Evolutionary conservation across 1,284 basidiomycete species (phyloP).

Genomic region (Cryptococcus depauperatus): DNA sequence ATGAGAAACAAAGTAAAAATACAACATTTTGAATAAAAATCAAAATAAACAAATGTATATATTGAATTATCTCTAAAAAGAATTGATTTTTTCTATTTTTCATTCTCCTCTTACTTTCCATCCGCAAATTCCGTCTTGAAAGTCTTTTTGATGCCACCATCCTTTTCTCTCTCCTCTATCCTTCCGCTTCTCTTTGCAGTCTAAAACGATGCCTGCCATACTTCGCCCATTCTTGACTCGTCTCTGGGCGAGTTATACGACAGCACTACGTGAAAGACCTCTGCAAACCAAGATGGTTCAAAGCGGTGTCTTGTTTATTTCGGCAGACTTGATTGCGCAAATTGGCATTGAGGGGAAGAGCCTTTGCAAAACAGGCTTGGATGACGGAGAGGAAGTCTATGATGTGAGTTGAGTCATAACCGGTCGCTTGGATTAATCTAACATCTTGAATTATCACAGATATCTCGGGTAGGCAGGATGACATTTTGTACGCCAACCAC

Average conservation of each 20-base stretch:
- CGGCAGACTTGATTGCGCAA: constrained; percentile 75
- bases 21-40: too few relatives aligned
- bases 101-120: too few relatives aligned
- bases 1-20: too few relatives aligned
- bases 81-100: too few relatives aligned
- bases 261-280: constrained; percentile 20
- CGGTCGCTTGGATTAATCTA: too few relatives aligned
- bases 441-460: too few relatives aligned
- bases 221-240: constrained; percentile 11
- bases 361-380: constrained; percentile 7
- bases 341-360: constrained; percentile 65
- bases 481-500: constrained; percentile 52
- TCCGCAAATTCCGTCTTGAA: too few relatives aligned
- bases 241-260: constrained; percentile 26
- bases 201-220: constrained; percentile 8
- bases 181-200: neutral
- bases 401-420: constrained; percentile 12
- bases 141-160: neutral
- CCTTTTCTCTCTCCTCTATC: neutral
- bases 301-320: constrained; percentile 58
- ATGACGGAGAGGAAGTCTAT: constrained; percentile 12
- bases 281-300: constrained; percentile 47
- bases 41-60: too few relatives aligned
- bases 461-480: constrained; percentile 63
- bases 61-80: too few relatives aligned